Evolutionary conservation across 805 yeast species (phyloP).

Genomic region (Cyberlindnera bimundalis): DNA sequence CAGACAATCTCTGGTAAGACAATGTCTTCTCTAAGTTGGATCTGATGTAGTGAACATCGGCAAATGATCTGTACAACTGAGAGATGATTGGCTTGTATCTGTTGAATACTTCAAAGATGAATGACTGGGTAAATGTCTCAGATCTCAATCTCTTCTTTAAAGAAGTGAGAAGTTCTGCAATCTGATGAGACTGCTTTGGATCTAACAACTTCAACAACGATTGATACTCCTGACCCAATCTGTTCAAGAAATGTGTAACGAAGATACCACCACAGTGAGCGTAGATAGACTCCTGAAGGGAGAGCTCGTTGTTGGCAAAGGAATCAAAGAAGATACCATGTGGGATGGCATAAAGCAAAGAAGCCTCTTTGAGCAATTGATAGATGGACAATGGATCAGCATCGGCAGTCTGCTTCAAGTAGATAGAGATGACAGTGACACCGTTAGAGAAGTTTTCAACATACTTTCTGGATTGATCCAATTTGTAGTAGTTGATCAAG

Average conservation of each 20-base stretch:
- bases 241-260: constrained; percentile 90
- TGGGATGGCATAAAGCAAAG: constrained; percentile 87
- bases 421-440: constrained; percentile 80
- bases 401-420: constrained; percentile 62
- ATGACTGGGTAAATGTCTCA: constrained; percentile 88
- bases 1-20: constrained; percentile 82
- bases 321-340: constrained; percentile 73
- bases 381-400: constrained; percentile 63
- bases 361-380: constrained; percentile 92
- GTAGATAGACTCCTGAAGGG: constrained; percentile 91
- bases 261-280: constrained; percentile 93
- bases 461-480: constrained; percentile 82
- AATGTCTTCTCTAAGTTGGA: constrained; percentile 69
- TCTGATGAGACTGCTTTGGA: constrained; percentile 55
- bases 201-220: constrained; percentile 64
- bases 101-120: constrained; percentile 72
- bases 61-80: constrained; percentile 85
- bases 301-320: constrained; percentile 71
- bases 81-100: constrained; percentile 68
- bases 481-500: constrained; percentile 83
- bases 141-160: constrained; percentile 87
- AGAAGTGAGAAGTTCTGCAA: constrained; percentile 69
- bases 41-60: constrained; percentile 82
- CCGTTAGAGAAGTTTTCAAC: constrained; percentile 94
- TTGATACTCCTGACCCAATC: constrained; percentile 87